Conservation (phyloP, 345 rosid genomes). For the Heritiera littoralis region DNA sequence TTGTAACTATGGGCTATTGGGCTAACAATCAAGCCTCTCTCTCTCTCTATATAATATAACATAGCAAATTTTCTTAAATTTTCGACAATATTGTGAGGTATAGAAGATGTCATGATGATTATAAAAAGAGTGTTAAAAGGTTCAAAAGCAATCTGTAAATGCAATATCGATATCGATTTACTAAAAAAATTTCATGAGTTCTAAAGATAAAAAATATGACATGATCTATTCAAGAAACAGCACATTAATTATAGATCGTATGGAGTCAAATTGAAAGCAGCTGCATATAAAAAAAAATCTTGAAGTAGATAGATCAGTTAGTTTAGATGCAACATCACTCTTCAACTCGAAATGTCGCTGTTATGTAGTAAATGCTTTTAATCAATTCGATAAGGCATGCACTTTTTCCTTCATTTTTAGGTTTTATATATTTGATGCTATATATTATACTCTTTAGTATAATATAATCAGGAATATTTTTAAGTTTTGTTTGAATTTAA, state of each 20-base stretch:
- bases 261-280: conserved; percentile 7
- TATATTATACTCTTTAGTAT: not conserved
- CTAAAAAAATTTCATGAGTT: not conserved
- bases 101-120: not conserved
- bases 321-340: not conserved
- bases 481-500: no score
- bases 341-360: not conserved
- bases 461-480: not conserved
- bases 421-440: not conserved
- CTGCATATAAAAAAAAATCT: not conserved
- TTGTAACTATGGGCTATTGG: no score
- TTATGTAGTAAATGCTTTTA: not conserved
- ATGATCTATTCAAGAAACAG: conserved; percentile 1
- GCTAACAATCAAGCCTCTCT: not conserved
- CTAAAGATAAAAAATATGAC: not conserved
- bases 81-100: not conserved
- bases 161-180: not conserved
- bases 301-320: not conserved
- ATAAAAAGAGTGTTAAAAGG: not conserved
- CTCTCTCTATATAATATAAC: not conserved
- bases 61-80: not conserved
- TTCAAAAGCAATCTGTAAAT: not conserved
- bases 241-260: not conserved
- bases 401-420: not conserved
- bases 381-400: not conserved